Conservation (phyloP, 192 early-diverging fungal genomes). For the Phlyctochytrium planicorne region DNA sequence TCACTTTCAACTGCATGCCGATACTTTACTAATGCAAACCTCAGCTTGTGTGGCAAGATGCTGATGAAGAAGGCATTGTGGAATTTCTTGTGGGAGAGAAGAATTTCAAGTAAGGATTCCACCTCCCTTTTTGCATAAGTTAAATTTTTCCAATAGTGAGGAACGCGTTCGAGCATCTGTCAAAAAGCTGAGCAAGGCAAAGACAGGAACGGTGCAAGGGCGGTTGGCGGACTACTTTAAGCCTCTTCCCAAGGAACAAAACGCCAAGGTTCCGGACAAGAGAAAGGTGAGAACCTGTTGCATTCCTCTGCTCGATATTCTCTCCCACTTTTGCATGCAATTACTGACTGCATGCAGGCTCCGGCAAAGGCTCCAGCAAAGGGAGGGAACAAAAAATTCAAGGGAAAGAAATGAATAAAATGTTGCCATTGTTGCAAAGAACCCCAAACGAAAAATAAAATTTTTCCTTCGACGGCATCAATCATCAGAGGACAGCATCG, state of each 20-base stretch:
- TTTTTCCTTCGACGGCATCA: no score
- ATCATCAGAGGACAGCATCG: no score
- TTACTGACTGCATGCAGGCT: no score
- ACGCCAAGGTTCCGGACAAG: slow-evolving; percentile 16
- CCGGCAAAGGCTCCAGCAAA: no score
- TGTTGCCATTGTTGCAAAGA: no score
- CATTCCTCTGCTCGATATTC: no score
- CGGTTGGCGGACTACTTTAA: slow-evolving; percentile 93
- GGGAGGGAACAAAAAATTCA: no score
- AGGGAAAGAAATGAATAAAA: no score
- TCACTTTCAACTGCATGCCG: neutral
- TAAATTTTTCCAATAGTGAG: slow-evolving; percentile 51
- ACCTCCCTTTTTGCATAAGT: neutral
- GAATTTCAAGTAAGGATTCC: slow-evolving; percentile 74
- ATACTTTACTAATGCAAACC: neutral
- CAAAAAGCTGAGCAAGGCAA: slow-evolving; percentile 76
- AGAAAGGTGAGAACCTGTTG: slow-evolving; percentile 44
- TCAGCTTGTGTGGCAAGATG: slow-evolving; percentile 43
- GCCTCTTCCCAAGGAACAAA: slow-evolving; percentile 44
- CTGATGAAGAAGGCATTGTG: slow-evolving; percentile 74
- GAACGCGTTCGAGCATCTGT: slow-evolving; percentile 81
- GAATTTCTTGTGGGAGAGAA: slow-evolving; percentile 92
- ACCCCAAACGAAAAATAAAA: no score
- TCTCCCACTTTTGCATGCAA: no score
- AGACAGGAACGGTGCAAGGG: slow-evolving; percentile 81